Evolutionary conservation across 345 rosid genomes (phyloP).

Genomic region (Noccaea caerulescens): DNA sequence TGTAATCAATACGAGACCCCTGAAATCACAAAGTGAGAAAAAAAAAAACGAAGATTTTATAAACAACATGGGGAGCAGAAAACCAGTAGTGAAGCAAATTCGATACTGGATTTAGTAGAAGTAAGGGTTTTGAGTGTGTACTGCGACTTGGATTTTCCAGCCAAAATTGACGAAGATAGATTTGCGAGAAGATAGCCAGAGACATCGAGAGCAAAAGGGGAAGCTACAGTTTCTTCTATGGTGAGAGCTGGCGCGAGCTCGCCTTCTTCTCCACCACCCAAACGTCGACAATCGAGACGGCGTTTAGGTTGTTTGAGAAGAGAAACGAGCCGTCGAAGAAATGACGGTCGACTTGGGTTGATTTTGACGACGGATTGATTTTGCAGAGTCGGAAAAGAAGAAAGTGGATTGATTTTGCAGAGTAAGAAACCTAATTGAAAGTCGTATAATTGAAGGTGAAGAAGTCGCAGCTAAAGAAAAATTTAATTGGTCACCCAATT

Average conservation of each 20-base stretch:
- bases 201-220: slow-evolving; percentile 73
- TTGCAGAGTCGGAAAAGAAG: too few species aligned
- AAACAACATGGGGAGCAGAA: too few species aligned
- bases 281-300: too few species aligned
- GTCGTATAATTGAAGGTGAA: too few species aligned
- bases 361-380: too few species aligned
- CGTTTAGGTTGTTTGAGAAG: too few species aligned
- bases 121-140: slow-evolving; percentile 7
- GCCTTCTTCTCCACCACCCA: slow-evolving; percentile 80
- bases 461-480: too few species aligned
- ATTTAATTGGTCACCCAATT: too few species aligned
- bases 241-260: slow-evolving; percentile 82
- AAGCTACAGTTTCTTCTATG: slow-evolving; percentile 63
- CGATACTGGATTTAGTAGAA: neutral
- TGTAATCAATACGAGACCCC: slow-evolving; percentile 72
- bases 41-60: slow-evolving; percentile 1
- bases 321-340: too few species aligned
- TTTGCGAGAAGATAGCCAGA: slow-evolving; percentile 65
- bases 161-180: slow-evolving; percentile 60
- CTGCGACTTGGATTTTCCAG: slow-evolving; percentile 84
- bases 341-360: too few species aligned
- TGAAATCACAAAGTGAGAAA: slow-evolving; percentile 34
- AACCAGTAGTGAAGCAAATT: neutral
- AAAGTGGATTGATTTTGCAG: too few species aligned
- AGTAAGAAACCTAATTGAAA: too few species aligned